Evolutionary conservation across 768 basidiomycete species (phyloP).

Genomic region (Pisolithus microcarpus): DNA sequence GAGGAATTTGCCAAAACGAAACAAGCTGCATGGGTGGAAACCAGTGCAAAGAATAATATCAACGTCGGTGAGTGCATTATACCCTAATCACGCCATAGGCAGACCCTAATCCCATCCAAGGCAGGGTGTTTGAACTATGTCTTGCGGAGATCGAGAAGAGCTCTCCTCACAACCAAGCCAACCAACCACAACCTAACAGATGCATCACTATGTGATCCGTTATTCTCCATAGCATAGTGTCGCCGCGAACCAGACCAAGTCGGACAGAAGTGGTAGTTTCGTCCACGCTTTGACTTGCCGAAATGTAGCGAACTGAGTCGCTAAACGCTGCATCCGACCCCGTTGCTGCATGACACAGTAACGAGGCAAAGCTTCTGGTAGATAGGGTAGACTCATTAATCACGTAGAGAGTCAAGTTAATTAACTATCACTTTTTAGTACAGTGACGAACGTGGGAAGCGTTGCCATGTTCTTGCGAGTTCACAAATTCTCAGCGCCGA

Average conservation of each 20-base stretch:
- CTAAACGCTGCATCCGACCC: too few relatives aligned
- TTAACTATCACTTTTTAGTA: too few relatives aligned
- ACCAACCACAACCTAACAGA: constrained; percentile 35
- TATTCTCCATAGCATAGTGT: background rate
- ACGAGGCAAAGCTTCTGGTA: too few relatives aligned
- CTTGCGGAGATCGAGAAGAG: constrained; percentile 78
- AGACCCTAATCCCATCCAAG: constrained; percentile 29
- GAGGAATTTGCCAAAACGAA: constrained; percentile 65
- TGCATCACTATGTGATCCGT: constrained; percentile 51
- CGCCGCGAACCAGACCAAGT: too few relatives aligned
- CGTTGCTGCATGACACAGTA: too few relatives aligned
- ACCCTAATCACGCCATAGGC: constrained; percentile 1
- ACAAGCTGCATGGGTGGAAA: constrained; percentile 79
- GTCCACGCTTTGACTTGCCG: too few relatives aligned
- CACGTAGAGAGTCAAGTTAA: too few relatives aligned
- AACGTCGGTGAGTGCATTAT: constrained; percentile 70
- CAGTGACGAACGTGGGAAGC: too few relatives aligned
- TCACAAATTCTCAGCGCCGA: background rate
- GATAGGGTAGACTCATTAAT: too few relatives aligned
- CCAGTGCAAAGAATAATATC: constrained; percentile 78
- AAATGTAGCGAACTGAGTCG: too few relatives aligned
- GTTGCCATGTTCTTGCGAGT: too few relatives aligned
- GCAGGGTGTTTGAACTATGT: constrained; percentile 79
- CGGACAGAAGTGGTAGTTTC: too few relatives aligned
- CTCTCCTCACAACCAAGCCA: constrained; percentile 42